Conservation (phyloP, 345 rosid genomes). For the Mercurialis annua region DNA sequence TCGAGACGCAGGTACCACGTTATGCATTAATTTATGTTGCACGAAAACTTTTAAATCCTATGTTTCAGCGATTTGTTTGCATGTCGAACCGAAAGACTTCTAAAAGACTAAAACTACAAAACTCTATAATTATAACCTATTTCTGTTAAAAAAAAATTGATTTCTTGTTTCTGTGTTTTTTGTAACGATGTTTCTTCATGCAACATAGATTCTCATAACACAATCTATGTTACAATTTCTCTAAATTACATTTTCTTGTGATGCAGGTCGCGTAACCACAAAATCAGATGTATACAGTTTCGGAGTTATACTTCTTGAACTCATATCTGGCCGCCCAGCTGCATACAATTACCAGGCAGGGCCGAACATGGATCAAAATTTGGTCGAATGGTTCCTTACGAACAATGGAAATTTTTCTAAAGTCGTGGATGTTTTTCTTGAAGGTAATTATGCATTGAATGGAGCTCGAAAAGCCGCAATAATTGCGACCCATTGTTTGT, state of each 20-base stretch:
- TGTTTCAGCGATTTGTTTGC: no score
- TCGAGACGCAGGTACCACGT: conserved; percentile 24
- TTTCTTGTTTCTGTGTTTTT: no score
- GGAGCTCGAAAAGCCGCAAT: conserved; percentile 5
- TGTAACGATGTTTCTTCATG: no score
- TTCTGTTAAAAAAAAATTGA: no score
- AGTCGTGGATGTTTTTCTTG: conserved; percentile 20
- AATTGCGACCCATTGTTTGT: conserved; percentile 21
- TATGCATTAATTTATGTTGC: no score
- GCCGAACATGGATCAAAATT: conserved; percentile 19
- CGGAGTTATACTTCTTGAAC: conserved; percentile 28
- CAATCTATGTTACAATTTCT: background rate
- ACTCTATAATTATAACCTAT: no score
- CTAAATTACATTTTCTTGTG: background rate
- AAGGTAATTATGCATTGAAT: conserved; percentile 18
- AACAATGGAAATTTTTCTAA: conserved; percentile 14
- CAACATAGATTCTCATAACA: no score
- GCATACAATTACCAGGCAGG: no score
- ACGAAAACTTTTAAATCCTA: no score
- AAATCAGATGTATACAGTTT: conserved; percentile 28
- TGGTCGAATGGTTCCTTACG: conserved; percentile 25
- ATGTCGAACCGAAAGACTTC: no score
- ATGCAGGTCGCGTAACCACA: conserved; percentile 23
- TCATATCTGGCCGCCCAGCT: conserved; percentile 25
- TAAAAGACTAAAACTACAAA: no score